Base-by-base conservation (phyloP, 2,329 filamentous ascomycete genomes). In the Nectriaceae sp. region DNA sequence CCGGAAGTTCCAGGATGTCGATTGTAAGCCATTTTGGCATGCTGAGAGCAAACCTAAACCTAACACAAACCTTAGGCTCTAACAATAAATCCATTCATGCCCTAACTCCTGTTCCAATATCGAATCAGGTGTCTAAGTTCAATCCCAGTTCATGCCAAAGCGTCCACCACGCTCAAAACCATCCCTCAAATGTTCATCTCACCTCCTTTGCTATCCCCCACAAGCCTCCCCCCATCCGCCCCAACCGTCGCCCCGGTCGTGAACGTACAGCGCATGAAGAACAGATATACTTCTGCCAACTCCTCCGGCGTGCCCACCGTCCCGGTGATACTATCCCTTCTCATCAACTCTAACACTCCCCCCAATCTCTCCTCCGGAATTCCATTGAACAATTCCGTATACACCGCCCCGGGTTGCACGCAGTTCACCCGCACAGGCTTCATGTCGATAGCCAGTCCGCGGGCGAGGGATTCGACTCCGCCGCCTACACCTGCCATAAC, bases 341-440 rank as follows among this genome's bases (percentile, higher is more conserved):
- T 49, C 22, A 57, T 53, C 0, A 11, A 44, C 6, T 57, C 47
- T 31, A 62, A 21, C 18, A 50, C 44, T 2, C 10, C 22, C 11
- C 45, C 45, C 22, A 57, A 46, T 2, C 38, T 11, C 10, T 59
- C 60, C 31, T 51, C 10, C 1, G 58, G 50, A 5, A 61, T 50
- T 1, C 33, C 42, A 44, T 56, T 43, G 41, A 65, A 59, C 22
- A 78, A 45, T 36, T 74, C 72, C 5, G 80, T 83, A 33, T 74
- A 63, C 0, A 80, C 71, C 0, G 72, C 69, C 0, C 84, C 85
- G 0, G 83, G 82, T 44, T 67, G 71, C 2, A 88, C 79, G 1
- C 77, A 61, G 60, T 89, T 89, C 21, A 87, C 83, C 2, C 86
- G 69, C 8, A 87, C 66, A 0, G 85, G 85, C 53, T 75, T 76